Evolutionary conservation across 768 basidiomycete genomes (phyloP), one percentile per base, ranked within the genome.

Genomic region (Tulasnella sp.): DNA sequence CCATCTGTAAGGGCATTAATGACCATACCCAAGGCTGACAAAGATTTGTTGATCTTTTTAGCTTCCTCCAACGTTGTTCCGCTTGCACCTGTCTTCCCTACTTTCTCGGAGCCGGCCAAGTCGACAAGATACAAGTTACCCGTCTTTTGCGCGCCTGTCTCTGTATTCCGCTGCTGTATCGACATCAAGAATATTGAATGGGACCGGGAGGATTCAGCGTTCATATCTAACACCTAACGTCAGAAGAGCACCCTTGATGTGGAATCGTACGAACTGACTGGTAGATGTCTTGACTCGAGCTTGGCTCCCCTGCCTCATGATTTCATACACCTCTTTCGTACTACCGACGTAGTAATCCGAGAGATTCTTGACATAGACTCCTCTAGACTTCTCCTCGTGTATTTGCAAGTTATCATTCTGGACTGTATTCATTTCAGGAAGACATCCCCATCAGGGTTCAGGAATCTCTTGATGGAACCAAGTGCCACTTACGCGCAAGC

Each of bases 151-250:
- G 89, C 87, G 10, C 95, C 95, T 3, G 83, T 84, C 60, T 98
- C 95, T 0, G 86, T 91, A 67, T 99, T 96, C 57, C 89, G 76
- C 66, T 98, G 95, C 58, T 92, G 82, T 56, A 99, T 95, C 5
- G 89, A 91, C 59, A 99, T 92, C 45, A 99, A 77, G 68, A 99
- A 98, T 61, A 99, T 99, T 9, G 95, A 95, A 67, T 99, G 95
- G 29, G 95, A 99, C 43, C 95, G 87, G 24, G 95, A 99, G 45
- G 88, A 91, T 67, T 99, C 93, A 53, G 93, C 92, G 66, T 99
- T 99, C 95, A 99, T 99, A 67, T 96, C 93, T 98, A 61, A 12
- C n/a, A n/a, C n/a, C n/a, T n/a, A n/a, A n/a, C n/a, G n/a, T n/a
- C n/a, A n/a, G n/a, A n/a, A n/a, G n/a, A n/a, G n/a, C n/a, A n/a